phyloP scores from a whole-genome alignment of 768 basidiomycete genomes.

The Lactarius sanguifluus region DNA sequence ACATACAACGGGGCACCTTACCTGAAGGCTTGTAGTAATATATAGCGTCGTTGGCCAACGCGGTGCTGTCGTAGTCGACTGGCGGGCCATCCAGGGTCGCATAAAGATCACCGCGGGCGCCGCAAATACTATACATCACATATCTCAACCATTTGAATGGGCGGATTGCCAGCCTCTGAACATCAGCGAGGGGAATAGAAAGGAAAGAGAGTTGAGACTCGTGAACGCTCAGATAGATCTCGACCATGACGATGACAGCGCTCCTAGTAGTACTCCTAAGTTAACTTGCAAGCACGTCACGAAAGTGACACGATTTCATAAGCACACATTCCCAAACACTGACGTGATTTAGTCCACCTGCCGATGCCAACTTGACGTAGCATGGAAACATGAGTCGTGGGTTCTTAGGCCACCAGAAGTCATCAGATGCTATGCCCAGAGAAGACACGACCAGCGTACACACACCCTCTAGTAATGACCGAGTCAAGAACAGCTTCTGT shows the following conservation, averaged over 20 bases:
- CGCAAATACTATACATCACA: conserved; percentile 9
- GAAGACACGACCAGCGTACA: no score
- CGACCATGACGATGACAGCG: not conserved
- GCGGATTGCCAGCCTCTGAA: not conserved
- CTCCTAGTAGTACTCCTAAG: no score
- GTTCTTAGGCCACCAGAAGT: not conserved
- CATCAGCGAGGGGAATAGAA: not conserved
- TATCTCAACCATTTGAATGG: conserved; percentile 6
- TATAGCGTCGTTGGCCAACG: no score
- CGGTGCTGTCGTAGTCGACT: not conserved
- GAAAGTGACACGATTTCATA: no score
- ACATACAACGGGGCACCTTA: not conserved
- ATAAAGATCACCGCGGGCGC: not conserved
- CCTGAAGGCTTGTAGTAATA: not conserved
- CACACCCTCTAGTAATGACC: no score
- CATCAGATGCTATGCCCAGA: not conserved
- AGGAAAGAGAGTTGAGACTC: not conserved
- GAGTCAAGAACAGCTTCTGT: no score
- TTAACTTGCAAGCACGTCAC: no score
- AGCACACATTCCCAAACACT: no score
- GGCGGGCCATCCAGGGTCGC: not conserved
- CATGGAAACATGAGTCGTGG: not conserved
- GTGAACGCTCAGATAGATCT: not conserved
- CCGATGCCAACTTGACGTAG: not conserved
- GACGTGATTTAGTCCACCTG: not conserved